Percentiles rank a stretch among this genome's conserved stretches.
phyloP scores from a whole-genome alignment of 805 yeast species.

The Candida awuae region DNA sequence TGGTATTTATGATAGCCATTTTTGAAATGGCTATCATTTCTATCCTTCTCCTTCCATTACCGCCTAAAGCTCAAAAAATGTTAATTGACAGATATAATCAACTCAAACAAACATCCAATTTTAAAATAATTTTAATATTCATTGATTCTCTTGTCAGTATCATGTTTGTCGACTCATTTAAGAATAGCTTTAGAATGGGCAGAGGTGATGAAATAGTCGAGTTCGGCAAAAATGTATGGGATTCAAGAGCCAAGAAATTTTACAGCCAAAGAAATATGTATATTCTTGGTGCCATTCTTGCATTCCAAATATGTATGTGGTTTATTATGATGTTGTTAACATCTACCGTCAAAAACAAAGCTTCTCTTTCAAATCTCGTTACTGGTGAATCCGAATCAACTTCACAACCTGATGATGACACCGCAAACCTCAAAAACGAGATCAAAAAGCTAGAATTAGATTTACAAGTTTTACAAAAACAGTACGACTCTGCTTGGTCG shows the following conservation, averaged over 20 bases:
- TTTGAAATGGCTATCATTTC: slow-evolving; percentile 38
- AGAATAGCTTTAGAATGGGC: slow-evolving; percentile 18
- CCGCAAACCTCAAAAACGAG: slow-evolving; percentile 15
- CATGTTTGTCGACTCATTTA: slow-evolving; percentile 41
- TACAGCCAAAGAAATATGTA: slow-evolving; percentile 52
- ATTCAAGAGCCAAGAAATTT: slow-evolving; percentile 38
- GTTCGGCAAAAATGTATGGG: slow-evolving; percentile 22
- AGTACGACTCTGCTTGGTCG: slow-evolving; percentile 33
- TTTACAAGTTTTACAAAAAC: slow-evolving; percentile 33
- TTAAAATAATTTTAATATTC: slow-evolving; percentile 36
- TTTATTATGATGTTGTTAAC: slow-evolving; percentile 38
- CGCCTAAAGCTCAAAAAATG: slow-evolving; percentile 33
- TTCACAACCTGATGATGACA: background rate
- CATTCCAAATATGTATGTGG: slow-evolving; percentile 36
- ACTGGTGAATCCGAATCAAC: slow-evolving; percentile 10
- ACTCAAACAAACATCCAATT: slow-evolving; percentile 30
- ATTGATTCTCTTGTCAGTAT: slow-evolving; percentile 26
- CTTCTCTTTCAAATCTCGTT: slow-evolving; percentile 15
- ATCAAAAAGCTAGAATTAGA: slow-evolving; percentile 17
- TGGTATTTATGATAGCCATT: slow-evolving; percentile 35
- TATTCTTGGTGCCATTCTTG: slow-evolving; percentile 46
- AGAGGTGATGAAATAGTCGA: slow-evolving; percentile 10
- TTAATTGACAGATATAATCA: slow-evolving; percentile 29
- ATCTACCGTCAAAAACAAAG: slow-evolving; percentile 35
- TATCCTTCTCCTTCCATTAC: slow-evolving; percentile 42